Base-by-base conservation (phyloP, 306 rosid species). In the Vachellia collinsii region DNA sequence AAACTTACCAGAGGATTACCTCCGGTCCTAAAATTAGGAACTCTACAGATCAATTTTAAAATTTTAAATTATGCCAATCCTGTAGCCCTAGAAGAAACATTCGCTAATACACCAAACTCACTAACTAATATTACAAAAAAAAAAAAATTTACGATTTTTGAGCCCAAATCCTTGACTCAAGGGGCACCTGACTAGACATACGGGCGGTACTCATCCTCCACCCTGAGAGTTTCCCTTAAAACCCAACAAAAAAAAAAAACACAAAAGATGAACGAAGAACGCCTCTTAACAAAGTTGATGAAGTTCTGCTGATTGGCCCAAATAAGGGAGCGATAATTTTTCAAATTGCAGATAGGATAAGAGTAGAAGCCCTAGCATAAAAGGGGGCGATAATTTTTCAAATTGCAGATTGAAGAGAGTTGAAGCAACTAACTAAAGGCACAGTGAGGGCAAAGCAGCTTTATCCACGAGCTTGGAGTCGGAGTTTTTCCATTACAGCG, bases 81-180 rank as follows among this genome's bases (percentile, higher is more conserved):
- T 66, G 71, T 38, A 66, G 71, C 48, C 71, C 25, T 16, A 38
- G 71, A 66, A 17, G 23, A 38, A 37, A 38, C 25, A 20, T 39
- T 66, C 22, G 70, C 44, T 41, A 64, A 64, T 36, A 36, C 42
- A 64, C 7, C 43, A 19, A 54, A n/a, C 22, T 54, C 11, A 54
- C 62, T 7, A 66, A 54, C 62, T 54, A 66, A 66, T 66, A 17
- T 43, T 16, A 37, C 71, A 37, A 66, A 38, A 39, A 65, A 65
- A 65, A 37, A 66, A 38, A 39, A 65, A 65, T 37, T 6, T 37
- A 66, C 6, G 48, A 66, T 37, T 4, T 38, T 16, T 37, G 7
- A 19, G 62, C 10, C 29, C 17, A 47, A 13, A 47, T 6, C 14
- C 50, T 46, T 46, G 14, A 13, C 53, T 47, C 53, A 3, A 47